Percentiles rank a stretch among this genome's conserved stretches.
phyloP scores from a whole-genome alignment of 768 basidiomycete genomes.

The Tricholomella constricta region DNA sequence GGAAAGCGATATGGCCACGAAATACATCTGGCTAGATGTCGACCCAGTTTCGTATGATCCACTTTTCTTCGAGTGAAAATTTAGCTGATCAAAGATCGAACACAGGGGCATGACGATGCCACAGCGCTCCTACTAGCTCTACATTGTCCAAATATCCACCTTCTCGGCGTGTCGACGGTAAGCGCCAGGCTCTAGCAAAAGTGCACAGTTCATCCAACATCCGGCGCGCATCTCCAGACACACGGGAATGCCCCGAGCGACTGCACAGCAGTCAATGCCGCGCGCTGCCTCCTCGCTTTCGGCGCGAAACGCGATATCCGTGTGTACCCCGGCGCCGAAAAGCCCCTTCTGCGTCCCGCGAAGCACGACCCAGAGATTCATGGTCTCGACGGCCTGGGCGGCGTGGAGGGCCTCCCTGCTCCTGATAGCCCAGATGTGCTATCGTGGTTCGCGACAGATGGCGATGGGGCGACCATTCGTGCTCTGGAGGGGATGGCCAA shows the following conservation, averaged over 20 bases:
- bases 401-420: slow-evolving; percentile 74
- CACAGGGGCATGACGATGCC: slow-evolving; percentile 88
- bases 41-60: slow-evolving; percentile 54
- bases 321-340: slow-evolving; percentile 69
- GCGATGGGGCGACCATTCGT: slow-evolving; percentile 42
- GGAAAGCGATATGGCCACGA: slow-evolving; percentile 20
- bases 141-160: slow-evolving; percentile 60
- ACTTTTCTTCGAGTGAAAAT: neutral
- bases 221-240: slow-evolving; percentile 44
- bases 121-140: slow-evolving; percentile 79
- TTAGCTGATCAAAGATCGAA: neutral
- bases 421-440: slow-evolving; percentile 49
- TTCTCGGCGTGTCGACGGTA: slow-evolving; percentile 87
- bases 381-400: slow-evolving; percentile 79
- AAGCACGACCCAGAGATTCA: slow-evolving; percentile 80
- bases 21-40: slow-evolving; percentile 61
- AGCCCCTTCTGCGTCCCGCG: slow-evolving; percentile 64
- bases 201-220: neutral
- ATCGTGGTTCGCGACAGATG: slow-evolving; percentile 46
- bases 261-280: slow-evolving; percentile 71
- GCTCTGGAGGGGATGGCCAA: slow-evolving; percentile 73
- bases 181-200: slow-evolving; percentile 6
- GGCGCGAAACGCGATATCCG: slow-evolving; percentile 58
- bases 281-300: slow-evolving; percentile 75
- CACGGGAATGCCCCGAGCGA: slow-evolving; percentile 77